phyloP scores from a whole-genome alignment of 1,284 basidiomycete genomes.

The Peniophora sp. region DNA sequence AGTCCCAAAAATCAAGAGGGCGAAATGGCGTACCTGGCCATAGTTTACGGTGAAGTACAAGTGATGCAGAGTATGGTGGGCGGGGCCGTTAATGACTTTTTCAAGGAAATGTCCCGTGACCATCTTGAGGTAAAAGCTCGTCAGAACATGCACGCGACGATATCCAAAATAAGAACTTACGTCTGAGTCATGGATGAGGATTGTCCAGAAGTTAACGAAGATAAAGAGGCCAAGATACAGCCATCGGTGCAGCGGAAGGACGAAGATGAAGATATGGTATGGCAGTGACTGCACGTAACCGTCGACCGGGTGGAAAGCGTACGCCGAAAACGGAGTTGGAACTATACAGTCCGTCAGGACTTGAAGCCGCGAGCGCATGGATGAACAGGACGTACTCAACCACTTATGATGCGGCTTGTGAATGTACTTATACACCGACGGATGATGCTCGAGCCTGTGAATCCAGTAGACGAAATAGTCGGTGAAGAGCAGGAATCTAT shows the following conservation, averaged over 20 bases:
- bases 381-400: slow-evolving; percentile 70
- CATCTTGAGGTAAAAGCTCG: slow-evolving; percentile 42
- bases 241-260: slow-evolving; percentile 87
- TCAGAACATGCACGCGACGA: too few relatives aligned
- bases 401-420: slow-evolving; percentile 99
- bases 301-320: slow-evolving; percentile 96
- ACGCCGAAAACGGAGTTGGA: slow-evolving; percentile 93
- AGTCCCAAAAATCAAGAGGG: not conserved
- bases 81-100: slow-evolving; percentile 91
- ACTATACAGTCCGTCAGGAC: slow-evolving; percentile 40
- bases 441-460: slow-evolving; percentile 88
- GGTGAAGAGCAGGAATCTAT: slow-evolving; percentile 83
- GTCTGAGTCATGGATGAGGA: slow-evolving; percentile 98
- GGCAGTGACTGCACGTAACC: slow-evolving; percentile 92
- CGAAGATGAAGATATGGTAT: slow-evolving; percentile 88
- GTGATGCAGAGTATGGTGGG: slow-evolving; percentile 96
- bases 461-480: slow-evolving; percentile 93
- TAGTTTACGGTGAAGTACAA: slow-evolving; percentile 96
- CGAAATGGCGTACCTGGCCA: slow-evolving; percentile 55
- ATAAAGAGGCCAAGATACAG: slow-evolving; percentile 82
- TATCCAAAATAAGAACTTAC: too few relatives aligned
- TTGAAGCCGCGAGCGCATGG: not conserved
- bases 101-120: slow-evolving; percentile 90
- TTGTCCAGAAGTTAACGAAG: slow-evolving; percentile 87
- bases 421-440: slow-evolving; percentile 80